These are phyloP conservation scores for Hyaloperonospora arabidopsidis DNA, from an alignment of 352 stramenopile species.

Conservation along the genomic window DNA sequence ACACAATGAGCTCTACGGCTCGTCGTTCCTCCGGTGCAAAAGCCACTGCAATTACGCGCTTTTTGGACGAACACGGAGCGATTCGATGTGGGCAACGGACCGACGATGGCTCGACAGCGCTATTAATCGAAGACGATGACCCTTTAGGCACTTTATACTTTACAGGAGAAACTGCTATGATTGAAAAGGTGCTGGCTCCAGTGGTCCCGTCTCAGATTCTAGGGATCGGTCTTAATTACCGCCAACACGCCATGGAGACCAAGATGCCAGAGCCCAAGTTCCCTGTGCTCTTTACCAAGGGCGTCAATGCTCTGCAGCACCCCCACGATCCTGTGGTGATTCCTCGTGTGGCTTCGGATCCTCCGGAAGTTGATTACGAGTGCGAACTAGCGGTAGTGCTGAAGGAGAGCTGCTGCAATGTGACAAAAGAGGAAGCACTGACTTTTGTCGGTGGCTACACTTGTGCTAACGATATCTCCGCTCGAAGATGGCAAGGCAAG, in stretches of 20 bases:
- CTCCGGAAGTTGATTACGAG: constrained; percentile 85
- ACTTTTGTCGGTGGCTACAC: constrained; percentile 85
- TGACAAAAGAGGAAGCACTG: constrained; percentile 75
- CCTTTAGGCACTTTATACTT: constrained; percentile 53
- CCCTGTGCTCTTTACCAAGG: constrained; percentile 87
- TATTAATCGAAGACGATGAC: constrained; percentile 61
- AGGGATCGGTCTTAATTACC: constrained; percentile 87
- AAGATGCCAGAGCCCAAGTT: constrained; percentile 76
- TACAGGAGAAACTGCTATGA: constrained; percentile 49
- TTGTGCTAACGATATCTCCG: constrained; percentile 84
- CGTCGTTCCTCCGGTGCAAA: constrained; percentile 10
- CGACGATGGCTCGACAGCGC: constrained; percentile 28
- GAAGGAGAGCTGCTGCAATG: constrained; percentile 71
- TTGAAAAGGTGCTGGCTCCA: constrained; percentile 70
- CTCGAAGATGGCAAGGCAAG: constrained; percentile 82
- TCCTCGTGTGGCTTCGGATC: constrained; percentile 54
- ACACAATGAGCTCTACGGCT: constrained; percentile 12
- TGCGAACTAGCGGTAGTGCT: constrained; percentile 87
- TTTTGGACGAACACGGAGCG: constrained; percentile 48
- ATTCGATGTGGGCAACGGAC: constrained; percentile 55
- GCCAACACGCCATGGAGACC: constrained; percentile 81
- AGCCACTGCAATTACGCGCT: constrained; percentile 62
- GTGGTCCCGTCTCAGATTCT: constrained; percentile 79
- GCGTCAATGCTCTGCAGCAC: constrained; percentile 67
- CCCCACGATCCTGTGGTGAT: constrained; percentile 75